Evolutionary conservation across 2,329 filamentous ascomycete species (phyloP).

Genomic region (Colletotrichum simmondsii): DNA sequence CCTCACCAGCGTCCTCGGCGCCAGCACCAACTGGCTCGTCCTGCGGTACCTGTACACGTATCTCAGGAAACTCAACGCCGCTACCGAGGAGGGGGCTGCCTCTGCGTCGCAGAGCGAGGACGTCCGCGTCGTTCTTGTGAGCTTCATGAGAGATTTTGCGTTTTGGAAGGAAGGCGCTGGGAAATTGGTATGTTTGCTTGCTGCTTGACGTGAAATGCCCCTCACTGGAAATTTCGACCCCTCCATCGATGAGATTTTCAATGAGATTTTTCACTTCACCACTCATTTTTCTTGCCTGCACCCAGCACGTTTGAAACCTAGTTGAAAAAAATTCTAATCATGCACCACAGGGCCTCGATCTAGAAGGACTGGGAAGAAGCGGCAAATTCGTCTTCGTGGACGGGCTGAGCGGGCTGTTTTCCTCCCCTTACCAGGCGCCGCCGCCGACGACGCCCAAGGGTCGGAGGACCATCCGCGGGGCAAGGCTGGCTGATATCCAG

Average conservation of each 20-base stretch:
- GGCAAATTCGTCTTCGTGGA: conserved; percentile 80
- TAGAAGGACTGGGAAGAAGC: conserved; percentile 67
- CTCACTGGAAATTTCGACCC: background rate
- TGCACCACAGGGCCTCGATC: conserved; percentile 71
- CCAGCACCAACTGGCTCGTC: conserved; percentile 74
- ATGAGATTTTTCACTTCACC: background rate
- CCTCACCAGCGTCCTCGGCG: conserved; percentile 74
- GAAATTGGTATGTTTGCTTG: conserved; percentile 66
- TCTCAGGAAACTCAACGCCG: conserved; percentile 41
- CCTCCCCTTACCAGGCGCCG: background rate
- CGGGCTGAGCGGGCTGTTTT: conserved; percentile 72
- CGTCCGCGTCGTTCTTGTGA: conserved; percentile 77
- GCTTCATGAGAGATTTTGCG: conserved; percentile 80
- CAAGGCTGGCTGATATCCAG: conserved; percentile 49
- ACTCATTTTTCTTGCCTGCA: background rate
- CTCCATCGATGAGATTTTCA: conserved; percentile 11
- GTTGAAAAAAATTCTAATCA: background rate
- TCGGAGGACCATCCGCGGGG: conserved; percentile 42
- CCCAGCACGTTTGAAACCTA: fast-evolving
- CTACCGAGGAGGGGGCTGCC: background rate
- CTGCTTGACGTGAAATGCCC: conserved; percentile 17
- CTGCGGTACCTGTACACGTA: conserved; percentile 65
- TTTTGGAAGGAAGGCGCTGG: conserved; percentile 82
- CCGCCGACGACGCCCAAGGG: conserved; percentile 21
- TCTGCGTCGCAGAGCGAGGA: conserved; percentile 38